Evolutionary conservation across 345 rosid genomes (phyloP).

Genomic region (Salix koriyanagi): DNA sequence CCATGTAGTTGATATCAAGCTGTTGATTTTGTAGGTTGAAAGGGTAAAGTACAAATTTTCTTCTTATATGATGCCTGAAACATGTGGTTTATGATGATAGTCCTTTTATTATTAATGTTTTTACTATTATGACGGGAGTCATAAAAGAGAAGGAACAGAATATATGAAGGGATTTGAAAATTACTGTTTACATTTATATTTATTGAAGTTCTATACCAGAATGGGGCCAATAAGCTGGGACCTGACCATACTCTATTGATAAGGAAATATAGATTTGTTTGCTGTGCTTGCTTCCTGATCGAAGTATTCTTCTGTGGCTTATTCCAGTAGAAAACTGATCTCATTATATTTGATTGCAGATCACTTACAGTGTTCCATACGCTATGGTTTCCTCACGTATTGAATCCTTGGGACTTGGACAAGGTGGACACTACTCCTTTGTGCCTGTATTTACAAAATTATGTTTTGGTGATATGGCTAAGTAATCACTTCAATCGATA

Average conservation of each 20-base stretch:
- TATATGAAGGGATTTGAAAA: neutral
- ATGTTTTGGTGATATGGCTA: constrained; percentile 5
- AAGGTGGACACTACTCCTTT: constrained; percentile 45
- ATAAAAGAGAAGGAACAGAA: too few relatives aligned
- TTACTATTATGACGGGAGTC: too few relatives aligned
- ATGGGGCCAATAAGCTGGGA: neutral
- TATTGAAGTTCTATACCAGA: neutral
- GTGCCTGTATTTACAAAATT: constrained; percentile 3
- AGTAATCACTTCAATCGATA: constrained; percentile 15
- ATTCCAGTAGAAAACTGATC: constrained; percentile 15
- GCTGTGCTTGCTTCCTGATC: neutral
- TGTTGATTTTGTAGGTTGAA: constrained; percentile 1
- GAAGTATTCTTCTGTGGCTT: constrained; percentile 1
- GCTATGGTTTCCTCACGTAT: constrained; percentile 83
- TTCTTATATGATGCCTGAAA: neutral
- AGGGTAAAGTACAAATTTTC: neutral
- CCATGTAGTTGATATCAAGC: constrained; percentile 1
- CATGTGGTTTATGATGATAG: neutral
- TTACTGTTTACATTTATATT: neutral
- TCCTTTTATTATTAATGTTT: neutral
- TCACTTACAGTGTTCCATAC: constrained; percentile 90
- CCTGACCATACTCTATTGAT: neutral
- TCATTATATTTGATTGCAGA: constrained; percentile 45
- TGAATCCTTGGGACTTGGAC: constrained; percentile 90
- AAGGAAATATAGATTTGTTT: neutral